Evolutionary conservation across 2,329 filamentous ascomycete species (phyloP), one percentile per base, ranked within the genome.

Genomic region (Nectriaceae sp.): DNA sequence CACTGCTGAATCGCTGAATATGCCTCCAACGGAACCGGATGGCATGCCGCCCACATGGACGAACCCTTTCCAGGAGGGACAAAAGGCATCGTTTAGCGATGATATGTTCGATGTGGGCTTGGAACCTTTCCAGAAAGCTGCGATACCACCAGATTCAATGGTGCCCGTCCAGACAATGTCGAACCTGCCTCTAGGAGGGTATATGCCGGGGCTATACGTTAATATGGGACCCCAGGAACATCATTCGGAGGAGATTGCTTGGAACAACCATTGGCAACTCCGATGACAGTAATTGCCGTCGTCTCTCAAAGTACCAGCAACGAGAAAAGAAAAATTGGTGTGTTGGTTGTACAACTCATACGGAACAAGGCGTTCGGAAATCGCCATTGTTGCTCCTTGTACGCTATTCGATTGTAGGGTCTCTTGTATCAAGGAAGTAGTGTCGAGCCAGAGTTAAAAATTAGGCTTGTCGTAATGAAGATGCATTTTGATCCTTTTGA

Each of bases 81-180:
- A 54, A 13, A 42, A 41, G 18, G 51, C 55, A 18, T 52, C 58
- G n/a, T 58, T 62, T 10, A 47, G 42, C 16, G 43, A 50, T 21
- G 57, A 59, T 18, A 47, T 56, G 35, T 60, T 62, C 33, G 60
- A 62, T 21, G 57, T 59, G 55, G 2, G 47, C 8, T 35, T 60
- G 21, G 55, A 61, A 15, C 46, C 47, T 5, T 54, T 55, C 20
- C 43, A 20, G 15, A 57, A 59, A 19, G 43, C 42, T 20, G 13
- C 56, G 21, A 50, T 56, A 18, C 47, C 29, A 11, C 44, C 38
- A 33, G 47, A 45, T 13, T 18, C 36, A 2, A 33, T 38, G 8
- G 22, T 42, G 11, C 35, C 45, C n/a, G 26, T 21, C 16, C 51
- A 51, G 16, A 18, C 24, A 13, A 40, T 47, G 11, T 21, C 42